Base-by-base conservation (phyloP, 108 stramenopile genomes). In the Skeletonema tropicum region DNA sequence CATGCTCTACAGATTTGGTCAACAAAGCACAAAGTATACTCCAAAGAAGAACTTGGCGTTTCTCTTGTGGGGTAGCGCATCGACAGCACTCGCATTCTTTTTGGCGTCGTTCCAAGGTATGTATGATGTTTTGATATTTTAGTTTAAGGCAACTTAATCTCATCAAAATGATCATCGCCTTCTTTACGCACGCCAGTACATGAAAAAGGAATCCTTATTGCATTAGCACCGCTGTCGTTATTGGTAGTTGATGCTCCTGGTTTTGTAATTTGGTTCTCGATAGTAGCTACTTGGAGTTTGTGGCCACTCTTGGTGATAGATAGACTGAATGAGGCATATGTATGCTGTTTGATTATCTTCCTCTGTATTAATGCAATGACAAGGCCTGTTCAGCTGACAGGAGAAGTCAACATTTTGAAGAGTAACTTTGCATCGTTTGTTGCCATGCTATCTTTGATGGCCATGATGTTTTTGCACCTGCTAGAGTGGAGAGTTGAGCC, bases 161-260 rank as follows among this genome's bases (percentile, higher is more conserved):
- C 15, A 45, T n/a, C 42, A n/a, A 45, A n/a, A n/a, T 3, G 42
- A 0, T 41, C 42, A n/a, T n/a, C 42, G 3, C 39, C 42, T n/a
- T n/a, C 42, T 45, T n/a, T 45, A n/a, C 15, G 5, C 42, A 0
- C 42, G 80, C 4, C 42, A 82, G 97, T 98, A 48, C 97, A 98
- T 73, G 97, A 98, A 78, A 98, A 98, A 78, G 90, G 92, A 11
- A 90, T 97, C 41, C 85, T 98, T 33, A 73, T 98, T 67, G 78
- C 94, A 11, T 74, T 94, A 33, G 90, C 92, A 25, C 96, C 96
- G 0, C 68, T 89, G n/a, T 73, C 88, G 15, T 67, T 96, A 41
- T 62, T 95, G 74, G 36, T 74, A 42, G 39, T 68, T 60, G 85
- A 90, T 49, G 89, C 87, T 17, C 74, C 82, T 49, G 26, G 36